Evolutionary conservation across 768 basidiomycete genomes (phyloP), one percentile per base, ranked within the genome.

Genomic region (Phanerochaete sordida): DNA sequence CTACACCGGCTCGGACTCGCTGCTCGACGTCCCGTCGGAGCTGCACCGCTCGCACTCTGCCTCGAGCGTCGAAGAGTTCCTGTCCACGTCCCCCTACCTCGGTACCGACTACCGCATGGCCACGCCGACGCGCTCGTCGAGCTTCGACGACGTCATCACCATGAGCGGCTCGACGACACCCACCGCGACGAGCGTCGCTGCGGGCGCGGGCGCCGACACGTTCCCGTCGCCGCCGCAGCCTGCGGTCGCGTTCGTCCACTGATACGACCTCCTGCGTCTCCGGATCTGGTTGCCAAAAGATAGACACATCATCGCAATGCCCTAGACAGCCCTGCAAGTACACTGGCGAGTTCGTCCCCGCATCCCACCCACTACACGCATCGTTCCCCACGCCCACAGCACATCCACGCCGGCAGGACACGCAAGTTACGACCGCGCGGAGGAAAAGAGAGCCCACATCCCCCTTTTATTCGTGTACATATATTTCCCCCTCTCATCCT

Each of bases 1-100:
- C 74, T 92, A 83, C 73, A 91, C 90, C 2, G 90, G 90, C 1
- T 65, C 77, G 2, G 81, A 78, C 33, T 68, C 74, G 2, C 31
- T 72, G 54, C 61, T 71, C n/a, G 72, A 72, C 51, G 69, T 69
- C 24, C 57, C 71, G 0, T 59, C 68, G 23, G 70, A 69, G 44
- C 60, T 78, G 11, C 70, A 76, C 21, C 77, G 79, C 49, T 76
- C 79, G 43, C 76, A 76, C 6, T 84, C 84, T 16, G 79, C 77
- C 2, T 84, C 84, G 31, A 84, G 80, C 65, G 73, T 87, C 12
- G 83, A 84, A 60, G 81, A 79, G 30, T 74, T 80, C 56, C 63
- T 84, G 23, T 70, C 77, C 24, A 70, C 74, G 35, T 74, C 71
- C 58, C 78, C 63, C 55, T 68, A 68, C 62, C 77, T 64, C 69